Base-by-base conservation (phyloP, 441 rosid genomes). In the Euphorbia schlechtendalii region DNA sequence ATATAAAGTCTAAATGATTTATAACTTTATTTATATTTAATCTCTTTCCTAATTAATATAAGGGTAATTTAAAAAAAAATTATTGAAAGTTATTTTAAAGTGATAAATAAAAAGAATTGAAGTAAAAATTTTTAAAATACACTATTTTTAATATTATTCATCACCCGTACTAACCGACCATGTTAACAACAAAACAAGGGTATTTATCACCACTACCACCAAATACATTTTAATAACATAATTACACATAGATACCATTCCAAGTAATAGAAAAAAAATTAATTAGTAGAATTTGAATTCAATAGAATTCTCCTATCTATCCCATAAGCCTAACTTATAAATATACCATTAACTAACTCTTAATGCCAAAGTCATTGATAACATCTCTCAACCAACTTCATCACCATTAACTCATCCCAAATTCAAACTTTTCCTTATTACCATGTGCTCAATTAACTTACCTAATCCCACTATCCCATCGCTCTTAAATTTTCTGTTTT, bases 381-480 rank as follows among this genome's bases (percentile, higher is more conserved):
- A 51, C 61, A 22, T 63, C 68, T 65, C 64, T 49, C 40, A 36
- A 45, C 49, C 8, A 40, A 24, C 51, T 45, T 45, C 63, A 61
- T 45, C 55, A 5, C 56, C 25, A 56, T 32, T 5, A 67, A 52
- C 41, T 67, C 70, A 58, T 24, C 63, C 34, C 64, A 43, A 5
- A 61, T 34, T 38, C 32, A 1, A 38, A 40, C 15, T 56, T 45
- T 13, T 56, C 45, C 56, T n/a, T n/a, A n/a, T n/a, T n/a, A n/a
- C n/a, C n/a, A 53, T 60, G 53, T 60, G 53, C 32, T 59, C 30
- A 53, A 52, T 27, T 43, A 43, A 55, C 67, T 24, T 45, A 53
- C 28, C 8, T n/a, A n/a, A n/a, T 15, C 48, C 48, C 48, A 43
- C 48, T 4, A 11, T 11, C 8, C 48, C 48, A 43, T 43, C 48